Conservation (phyloP, 495 filamentous ascomycete species). For the Penicillium mononematosum region DNA sequence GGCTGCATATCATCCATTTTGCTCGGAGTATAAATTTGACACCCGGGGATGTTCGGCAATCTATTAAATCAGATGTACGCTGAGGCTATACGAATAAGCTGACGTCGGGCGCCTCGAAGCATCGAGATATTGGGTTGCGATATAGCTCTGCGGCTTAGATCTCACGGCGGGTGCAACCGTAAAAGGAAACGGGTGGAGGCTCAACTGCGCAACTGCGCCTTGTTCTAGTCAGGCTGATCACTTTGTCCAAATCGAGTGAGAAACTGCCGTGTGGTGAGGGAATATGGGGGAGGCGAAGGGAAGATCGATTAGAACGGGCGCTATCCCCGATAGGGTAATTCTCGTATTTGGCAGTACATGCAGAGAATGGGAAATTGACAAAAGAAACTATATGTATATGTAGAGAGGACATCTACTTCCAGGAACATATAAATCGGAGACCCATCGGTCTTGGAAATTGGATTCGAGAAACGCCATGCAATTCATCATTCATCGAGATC, state of each 20-base stretch:
- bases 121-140: neutral
- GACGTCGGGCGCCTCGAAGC: neutral
- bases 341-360: constrained; percentile 19
- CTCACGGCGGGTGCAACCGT: neutral
- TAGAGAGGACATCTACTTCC: neutral
- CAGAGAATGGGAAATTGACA: neutral
- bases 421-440: neutral
- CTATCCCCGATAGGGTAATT: constrained; percentile 20
- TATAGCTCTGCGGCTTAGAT: neutral
- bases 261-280: neutral
- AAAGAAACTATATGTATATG: neutral
- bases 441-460: neutral
- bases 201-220: constrained; percentile 5
- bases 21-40: neutral
- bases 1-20: constrained; percentile 10
- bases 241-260: neutral
- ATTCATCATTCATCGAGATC: constrained; percentile 20
- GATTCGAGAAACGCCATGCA: constrained; percentile 11
- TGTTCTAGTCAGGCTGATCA: neutral
- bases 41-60: neutral
- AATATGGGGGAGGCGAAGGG: constrained; percentile 1
- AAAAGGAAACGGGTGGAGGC: neutral
- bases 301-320: constrained; percentile 2
- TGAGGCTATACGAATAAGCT: neutral
- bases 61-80: neutral